These are phyloP conservation scores for Aeschynomene evenia DNA, from an alignment of 306 rosid genomes.

Conservation along the genomic window DNA sequence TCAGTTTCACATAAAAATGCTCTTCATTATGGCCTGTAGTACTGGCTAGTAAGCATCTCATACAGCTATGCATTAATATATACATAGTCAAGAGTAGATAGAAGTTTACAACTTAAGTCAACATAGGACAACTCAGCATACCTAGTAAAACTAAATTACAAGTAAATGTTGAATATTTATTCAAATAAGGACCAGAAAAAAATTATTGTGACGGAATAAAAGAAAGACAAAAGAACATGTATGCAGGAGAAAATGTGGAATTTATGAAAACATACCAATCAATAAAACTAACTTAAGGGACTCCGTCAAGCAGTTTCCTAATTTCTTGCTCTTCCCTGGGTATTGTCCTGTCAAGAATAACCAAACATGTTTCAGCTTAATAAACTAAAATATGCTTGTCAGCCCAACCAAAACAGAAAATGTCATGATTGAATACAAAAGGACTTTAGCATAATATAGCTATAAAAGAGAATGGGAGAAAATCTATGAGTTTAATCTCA, in stretches of 20 bases:
- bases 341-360: constrained; percentile 59
- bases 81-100: not conserved
- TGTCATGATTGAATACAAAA: constrained; percentile 5
- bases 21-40: not conserved
- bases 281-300: constrained; percentile 89
- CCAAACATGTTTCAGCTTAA: constrained; percentile 14
- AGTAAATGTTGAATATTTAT: not conserved
- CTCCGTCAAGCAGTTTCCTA: constrained; percentile 61
- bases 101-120: not conserved
- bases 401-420: constrained; percentile 7
- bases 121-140: constrained; percentile 1
- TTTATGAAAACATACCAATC: constrained; percentile 57
- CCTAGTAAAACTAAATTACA: not conserved
- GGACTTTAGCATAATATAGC: not conserved
- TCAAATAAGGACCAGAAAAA: constrained; percentile 17
- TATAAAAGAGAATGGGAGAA: too few relatives aligned
- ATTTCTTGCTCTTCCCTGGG: constrained; percentile 62
- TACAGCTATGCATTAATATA: not conserved
- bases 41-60: constrained; percentile 1
- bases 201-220: constrained; percentile 18
- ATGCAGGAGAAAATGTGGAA: constrained; percentile 15
- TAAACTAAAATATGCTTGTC: not conserved
- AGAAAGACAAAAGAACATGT: constrained; percentile 8
- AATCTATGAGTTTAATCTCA: too few relatives aligned
- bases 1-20: constrained; percentile 1